Conservation (phyloP, 2,329 filamentous ascomycete genomes). For the Polytolypa hystricis region DNA sequence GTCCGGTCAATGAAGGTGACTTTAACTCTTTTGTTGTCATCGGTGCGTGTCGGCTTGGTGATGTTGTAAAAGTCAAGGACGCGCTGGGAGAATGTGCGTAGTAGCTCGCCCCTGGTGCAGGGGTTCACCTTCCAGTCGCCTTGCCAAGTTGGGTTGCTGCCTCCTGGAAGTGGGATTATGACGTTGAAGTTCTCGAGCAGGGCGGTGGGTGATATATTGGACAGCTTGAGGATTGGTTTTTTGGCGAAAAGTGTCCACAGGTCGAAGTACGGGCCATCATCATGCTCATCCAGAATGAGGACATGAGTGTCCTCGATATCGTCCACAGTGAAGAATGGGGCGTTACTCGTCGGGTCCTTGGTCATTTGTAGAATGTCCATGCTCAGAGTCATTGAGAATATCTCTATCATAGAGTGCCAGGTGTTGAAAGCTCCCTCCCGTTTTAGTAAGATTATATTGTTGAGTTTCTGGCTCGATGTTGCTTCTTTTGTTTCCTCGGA, state of each 20-base stretch:
- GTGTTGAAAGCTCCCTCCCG: slow-evolving; percentile 25
- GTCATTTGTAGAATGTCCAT: slow-evolving; percentile 25
- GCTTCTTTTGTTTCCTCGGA: not conserved
- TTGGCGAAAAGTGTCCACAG: slow-evolving; percentile 29
- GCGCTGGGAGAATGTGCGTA: slow-evolving; percentile 17
- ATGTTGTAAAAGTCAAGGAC: slow-evolving; percentile 22
- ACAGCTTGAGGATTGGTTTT: slow-evolving; percentile 20
- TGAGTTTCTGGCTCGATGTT: slow-evolving; percentile 3
- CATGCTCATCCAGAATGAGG: slow-evolving; percentile 25
- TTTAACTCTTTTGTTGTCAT: slow-evolving; percentile 5
- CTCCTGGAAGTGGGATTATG: slow-evolving; percentile 32
- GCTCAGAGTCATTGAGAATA: slow-evolving; percentile 23
- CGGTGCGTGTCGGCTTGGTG: slow-evolving; percentile 1
- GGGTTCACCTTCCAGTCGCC: slow-evolving; percentile 26
- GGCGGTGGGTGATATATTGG: slow-evolving; percentile 12
- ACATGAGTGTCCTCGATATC: slow-evolving; percentile 20
- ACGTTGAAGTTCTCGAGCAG: slow-evolving; percentile 18
- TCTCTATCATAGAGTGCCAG: slow-evolving; percentile 28
- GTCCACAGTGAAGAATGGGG: slow-evolving; percentile 13
- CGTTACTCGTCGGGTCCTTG: slow-evolving; percentile 2
- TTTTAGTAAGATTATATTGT: slow-evolving; percentile 21
- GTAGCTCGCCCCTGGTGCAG: slow-evolving; percentile 22
- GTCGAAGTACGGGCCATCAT: slow-evolving; percentile 26
- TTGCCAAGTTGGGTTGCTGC: slow-evolving; percentile 34
- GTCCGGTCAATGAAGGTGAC: slow-evolving; percentile 30